A percentile compares a stretch with the other conserved stretches of the same genome.
These are phyloP conservation scores for Parsonsia alboflavescens DNA, from an alignment of 257 asterid species.

Conservation along the genomic window DNA sequence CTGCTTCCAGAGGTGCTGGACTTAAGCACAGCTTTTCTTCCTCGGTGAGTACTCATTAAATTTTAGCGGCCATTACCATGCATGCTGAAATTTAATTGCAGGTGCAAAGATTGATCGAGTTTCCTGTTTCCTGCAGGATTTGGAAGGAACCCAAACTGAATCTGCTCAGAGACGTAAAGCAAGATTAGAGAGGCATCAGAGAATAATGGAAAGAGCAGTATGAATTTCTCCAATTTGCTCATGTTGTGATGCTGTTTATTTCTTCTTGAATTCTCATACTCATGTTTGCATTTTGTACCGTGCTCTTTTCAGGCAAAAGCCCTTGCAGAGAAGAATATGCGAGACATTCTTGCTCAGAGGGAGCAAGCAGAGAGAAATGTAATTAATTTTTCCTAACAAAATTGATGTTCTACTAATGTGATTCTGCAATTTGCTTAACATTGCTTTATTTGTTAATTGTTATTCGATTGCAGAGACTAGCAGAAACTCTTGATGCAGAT, in stretches of 20 bases:
- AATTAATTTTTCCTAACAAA: conserved; percentile 20
- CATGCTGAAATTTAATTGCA: background rate
- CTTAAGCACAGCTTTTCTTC: conserved; percentile 86
- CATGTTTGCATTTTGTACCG: conserved; percentile 12
- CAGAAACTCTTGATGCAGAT: conserved; percentile 88
- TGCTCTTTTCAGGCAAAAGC: conserved; percentile 78
- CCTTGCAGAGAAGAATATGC: conserved; percentile 91
- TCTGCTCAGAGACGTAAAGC: conserved; percentile 93
- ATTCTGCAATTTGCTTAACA: conserved; percentile 3
- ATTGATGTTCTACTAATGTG: background rate
- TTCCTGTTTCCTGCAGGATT: conserved; percentile 52
- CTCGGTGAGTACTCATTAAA: conserved; percentile 49
- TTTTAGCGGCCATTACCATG: background rate
- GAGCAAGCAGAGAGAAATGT: conserved; percentile 98
- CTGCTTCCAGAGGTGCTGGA: conserved; percentile 43
- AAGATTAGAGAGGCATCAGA: conserved; percentile 89
- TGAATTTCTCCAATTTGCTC: conserved; percentile 10
- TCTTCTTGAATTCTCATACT: conserved; percentile 10
- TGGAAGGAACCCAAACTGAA: conserved; percentile 52
- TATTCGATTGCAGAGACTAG: conserved; percentile 69
- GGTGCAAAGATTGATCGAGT: conserved; percentile 19
- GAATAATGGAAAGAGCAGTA: conserved; percentile 98
- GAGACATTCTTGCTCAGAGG: conserved; percentile 84
- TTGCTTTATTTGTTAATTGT: conserved; percentile 1
- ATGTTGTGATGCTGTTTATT: background rate